These are phyloP conservation scores for Leishmania amazonensis DNA, from an alignment of 208 protist genomes.

Conservation along the genomic window DNA sequence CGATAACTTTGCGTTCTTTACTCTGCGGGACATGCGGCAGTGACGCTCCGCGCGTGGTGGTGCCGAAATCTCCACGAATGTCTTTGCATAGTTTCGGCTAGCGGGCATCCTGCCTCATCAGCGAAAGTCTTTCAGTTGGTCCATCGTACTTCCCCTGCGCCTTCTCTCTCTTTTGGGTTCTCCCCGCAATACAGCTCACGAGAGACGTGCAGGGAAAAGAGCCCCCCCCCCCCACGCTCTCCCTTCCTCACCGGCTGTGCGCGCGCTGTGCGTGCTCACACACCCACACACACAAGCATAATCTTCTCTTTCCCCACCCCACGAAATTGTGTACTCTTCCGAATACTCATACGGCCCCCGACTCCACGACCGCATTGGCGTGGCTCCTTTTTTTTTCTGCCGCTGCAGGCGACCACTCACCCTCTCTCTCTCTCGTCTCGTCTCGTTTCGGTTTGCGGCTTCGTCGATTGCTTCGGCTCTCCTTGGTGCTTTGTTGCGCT, in stretches of 20 bases:
- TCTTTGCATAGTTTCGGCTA: neutral
- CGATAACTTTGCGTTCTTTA: neutral
- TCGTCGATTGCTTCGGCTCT: neutral
- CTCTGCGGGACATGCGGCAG: neutral
- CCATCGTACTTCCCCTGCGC: neutral
- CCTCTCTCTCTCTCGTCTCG: neutral
- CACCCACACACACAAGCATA: neutral
- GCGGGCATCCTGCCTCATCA: neutral
- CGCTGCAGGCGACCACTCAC: neutral
- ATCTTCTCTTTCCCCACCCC: neutral
- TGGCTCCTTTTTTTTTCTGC: neutral
- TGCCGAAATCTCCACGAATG: neutral
- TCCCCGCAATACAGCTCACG: slow-evolving; percentile 10
- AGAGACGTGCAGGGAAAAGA: neutral
- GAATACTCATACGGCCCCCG: neutral
- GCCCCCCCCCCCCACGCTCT: neutral
- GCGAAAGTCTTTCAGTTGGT: neutral
- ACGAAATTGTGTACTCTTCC: neutral
- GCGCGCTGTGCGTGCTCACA: neutral
- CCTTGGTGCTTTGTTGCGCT: no score
- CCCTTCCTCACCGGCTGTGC: neutral
- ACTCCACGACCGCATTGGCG: neutral
- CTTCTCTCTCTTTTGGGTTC: neutral
- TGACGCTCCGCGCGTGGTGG: neutral
- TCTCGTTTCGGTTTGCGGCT: neutral